phyloP scores from a whole-genome alignment of 257 asterid species.

The Fraxinus quadrangulata region DNA sequence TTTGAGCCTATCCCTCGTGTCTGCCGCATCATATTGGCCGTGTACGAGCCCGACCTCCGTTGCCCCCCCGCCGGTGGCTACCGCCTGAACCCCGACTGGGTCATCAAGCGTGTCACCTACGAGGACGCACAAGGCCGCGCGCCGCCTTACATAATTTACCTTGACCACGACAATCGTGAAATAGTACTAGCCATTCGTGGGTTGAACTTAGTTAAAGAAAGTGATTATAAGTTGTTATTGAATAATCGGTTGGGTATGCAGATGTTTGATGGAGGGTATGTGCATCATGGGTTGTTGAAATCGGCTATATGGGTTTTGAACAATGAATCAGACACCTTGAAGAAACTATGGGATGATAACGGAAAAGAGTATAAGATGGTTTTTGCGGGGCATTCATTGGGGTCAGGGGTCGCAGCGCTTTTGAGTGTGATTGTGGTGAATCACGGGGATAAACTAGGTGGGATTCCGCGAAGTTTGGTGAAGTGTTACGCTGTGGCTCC shows the following conservation, averaged over 20 bases:
- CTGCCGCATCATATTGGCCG: conserved; percentile 82
- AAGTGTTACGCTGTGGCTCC: conserved; percentile 90
- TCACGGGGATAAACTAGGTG: conserved; percentile 69
- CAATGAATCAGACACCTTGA: conserved; percentile 64
- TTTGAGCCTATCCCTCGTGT: conserved; percentile 76
- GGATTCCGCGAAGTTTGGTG: conserved; percentile 66
- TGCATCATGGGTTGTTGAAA: conserved; percentile 82
- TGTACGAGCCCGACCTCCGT: conserved; percentile 73
- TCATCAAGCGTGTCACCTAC: conserved; percentile 75
- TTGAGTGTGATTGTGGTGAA: conserved; percentile 71
- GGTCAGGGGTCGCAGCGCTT: conserved; percentile 89
- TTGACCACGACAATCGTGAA: conserved; percentile 72
- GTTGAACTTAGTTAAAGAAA: conserved; percentile 64
- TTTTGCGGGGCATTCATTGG: conserved; percentile 89
- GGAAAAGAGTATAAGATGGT: conserved; percentile 74
- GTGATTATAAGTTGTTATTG: conserved; percentile 73
- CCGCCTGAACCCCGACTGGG: conserved; percentile 68
- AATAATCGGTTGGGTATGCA: conserved; percentile 83
- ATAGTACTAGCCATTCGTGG: conserved; percentile 88
- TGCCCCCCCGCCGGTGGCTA: conserved; percentile 62
- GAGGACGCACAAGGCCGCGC: conserved; percentile 77
- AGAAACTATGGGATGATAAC: conserved; percentile 70
- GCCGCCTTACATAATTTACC: conserved; percentile 81
- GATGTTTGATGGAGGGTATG: conserved; percentile 96
- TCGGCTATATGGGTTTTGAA: conserved; percentile 84